phyloP scores from a whole-genome alignment of 139 green algal genomes.

The Picochlorum sp. region DNA sequence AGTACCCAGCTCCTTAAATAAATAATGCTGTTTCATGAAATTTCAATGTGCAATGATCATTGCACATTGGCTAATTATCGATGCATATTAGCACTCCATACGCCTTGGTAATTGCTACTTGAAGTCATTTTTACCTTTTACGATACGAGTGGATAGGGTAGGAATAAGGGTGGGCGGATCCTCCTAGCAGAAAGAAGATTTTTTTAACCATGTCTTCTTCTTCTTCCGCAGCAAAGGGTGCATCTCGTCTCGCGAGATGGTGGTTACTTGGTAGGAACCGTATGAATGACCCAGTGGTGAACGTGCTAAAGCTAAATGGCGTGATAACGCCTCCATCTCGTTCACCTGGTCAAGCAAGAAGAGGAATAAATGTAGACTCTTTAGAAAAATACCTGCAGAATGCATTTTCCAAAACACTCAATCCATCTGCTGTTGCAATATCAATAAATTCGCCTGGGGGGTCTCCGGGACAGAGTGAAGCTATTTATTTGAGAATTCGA shows the following conservation, averaged over 20 bases:
- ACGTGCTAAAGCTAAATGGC: slow-evolving; percentile 20
- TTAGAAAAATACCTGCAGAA: slow-evolving; percentile 31
- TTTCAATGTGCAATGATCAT: too few relatives aligned
- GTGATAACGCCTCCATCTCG: slow-evolving; percentile 12
- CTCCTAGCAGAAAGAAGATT: too few relatives aligned
- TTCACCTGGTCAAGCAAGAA: slow-evolving; percentile 10
- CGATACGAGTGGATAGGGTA: too few relatives aligned
- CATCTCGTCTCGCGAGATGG: slow-evolving; percentile 13
- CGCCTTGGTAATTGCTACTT: too few relatives aligned
- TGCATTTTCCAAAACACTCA: slow-evolving; percentile 23
- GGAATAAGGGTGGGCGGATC: too few relatives aligned
- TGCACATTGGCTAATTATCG: too few relatives aligned
- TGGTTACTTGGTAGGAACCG: slow-evolving; percentile 16
- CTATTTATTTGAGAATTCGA: slow-evolving; percentile 24
- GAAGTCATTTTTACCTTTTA: too few relatives aligned
- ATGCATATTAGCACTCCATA: too few relatives aligned
- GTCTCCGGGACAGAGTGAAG: slow-evolving; percentile 23
- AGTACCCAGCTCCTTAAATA: too few relatives aligned
- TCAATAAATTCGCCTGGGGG: slow-evolving; percentile 39
- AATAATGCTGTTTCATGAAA: too few relatives aligned
- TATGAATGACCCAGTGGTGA: slow-evolving; percentile 20
- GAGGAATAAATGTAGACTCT: slow-evolving; percentile 23
- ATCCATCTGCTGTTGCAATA: slow-evolving; percentile 24
- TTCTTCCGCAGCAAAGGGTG: too few relatives aligned
- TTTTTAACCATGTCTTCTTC: too few relatives aligned